phyloP scores from a whole-genome alignment of 768 basidiomycete genomes.

The Xanthoconium purpureum region DNA sequence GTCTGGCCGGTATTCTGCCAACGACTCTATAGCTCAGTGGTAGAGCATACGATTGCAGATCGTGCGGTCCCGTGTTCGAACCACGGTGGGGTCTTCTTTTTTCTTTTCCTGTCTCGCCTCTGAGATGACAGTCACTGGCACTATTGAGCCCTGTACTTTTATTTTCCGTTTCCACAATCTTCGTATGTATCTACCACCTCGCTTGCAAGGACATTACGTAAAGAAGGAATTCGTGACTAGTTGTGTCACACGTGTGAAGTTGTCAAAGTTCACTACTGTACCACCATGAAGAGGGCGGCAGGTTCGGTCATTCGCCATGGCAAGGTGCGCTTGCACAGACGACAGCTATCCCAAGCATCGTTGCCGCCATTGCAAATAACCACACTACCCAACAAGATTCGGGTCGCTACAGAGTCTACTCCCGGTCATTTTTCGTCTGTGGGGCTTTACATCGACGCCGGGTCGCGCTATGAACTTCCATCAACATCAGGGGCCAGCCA shows the following conservation, averaged over 20 bases:
- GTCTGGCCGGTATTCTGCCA: too few species aligned
- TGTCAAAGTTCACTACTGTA: conserved; percentile 1
- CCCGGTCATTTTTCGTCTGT: conserved; percentile 94
- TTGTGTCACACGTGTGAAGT: not conserved
- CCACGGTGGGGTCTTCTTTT: conserved; percentile 44
- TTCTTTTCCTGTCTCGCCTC: not conserved
- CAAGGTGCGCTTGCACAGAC: conserved; percentile 23
- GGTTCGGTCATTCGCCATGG: conserved; percentile 38
- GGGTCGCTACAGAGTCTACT: conserved; percentile 86
- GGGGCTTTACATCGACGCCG: conserved; percentile 92
- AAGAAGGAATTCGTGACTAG: not conserved
- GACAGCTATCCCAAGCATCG: conserved; percentile 26
- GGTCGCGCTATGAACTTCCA: conserved; percentile 81
- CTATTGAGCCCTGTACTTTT: too few species aligned
- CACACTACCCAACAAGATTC: conserved; percentile 85
- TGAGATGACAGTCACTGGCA: too few species aligned
- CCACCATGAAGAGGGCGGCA: conserved; percentile 40
- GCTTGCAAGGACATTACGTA: not conserved
- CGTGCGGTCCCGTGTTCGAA: conserved; percentile 57
- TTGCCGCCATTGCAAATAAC: conserved; percentile 59
- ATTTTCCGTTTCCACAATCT: too few species aligned
- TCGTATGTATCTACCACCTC: too few species aligned
- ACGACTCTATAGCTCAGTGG: conserved; percentile 42
- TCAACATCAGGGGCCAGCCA: conserved; percentile 80
- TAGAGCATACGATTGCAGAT: conserved; percentile 62